Conservation (phyloP, 306 rosid genomes). For the Gastrolobium villosum region DNA sequence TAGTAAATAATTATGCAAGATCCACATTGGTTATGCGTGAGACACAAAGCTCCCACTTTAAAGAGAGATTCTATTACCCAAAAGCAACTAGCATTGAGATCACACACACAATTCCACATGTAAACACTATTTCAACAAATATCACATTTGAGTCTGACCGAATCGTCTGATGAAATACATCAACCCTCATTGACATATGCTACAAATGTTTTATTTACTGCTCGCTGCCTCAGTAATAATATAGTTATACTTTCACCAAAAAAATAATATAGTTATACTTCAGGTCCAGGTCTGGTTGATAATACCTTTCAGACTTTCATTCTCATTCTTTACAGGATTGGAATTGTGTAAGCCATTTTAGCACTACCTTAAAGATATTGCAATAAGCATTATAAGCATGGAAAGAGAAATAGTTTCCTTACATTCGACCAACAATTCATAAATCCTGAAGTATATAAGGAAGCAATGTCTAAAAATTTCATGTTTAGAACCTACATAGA, state of each 20-base stretch:
- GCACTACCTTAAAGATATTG: background rate
- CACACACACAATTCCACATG: constrained; percentile 8
- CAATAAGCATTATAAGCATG: constrained; percentile 5
- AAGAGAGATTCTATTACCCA: background rate
- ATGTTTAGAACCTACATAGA: background rate
- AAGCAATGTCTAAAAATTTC: background rate
- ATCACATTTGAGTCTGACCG: background rate
- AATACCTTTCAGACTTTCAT: background rate
- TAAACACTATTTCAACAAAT: background rate
- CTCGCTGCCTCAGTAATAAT: background rate
- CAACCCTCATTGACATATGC: background rate
- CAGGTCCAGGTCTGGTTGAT: background rate
- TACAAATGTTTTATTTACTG: background rate
- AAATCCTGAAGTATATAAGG: background rate
- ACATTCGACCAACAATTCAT: constrained; percentile 9
- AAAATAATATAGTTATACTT: background rate
- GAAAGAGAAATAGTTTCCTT: constrained; percentile 7
- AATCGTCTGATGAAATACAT: background rate
- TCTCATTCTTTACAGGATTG: background rate
- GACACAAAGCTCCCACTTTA: constrained; percentile 3
- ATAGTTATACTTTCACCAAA: background rate
- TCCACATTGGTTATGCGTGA: background rate
- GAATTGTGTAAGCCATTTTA: background rate
- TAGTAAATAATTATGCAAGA: background rate
- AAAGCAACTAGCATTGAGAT: background rate